Evolutionary conservation across 2,329 filamentous ascomycete genomes (phyloP).

Genomic region (Alternaria gansuensis): DNA sequence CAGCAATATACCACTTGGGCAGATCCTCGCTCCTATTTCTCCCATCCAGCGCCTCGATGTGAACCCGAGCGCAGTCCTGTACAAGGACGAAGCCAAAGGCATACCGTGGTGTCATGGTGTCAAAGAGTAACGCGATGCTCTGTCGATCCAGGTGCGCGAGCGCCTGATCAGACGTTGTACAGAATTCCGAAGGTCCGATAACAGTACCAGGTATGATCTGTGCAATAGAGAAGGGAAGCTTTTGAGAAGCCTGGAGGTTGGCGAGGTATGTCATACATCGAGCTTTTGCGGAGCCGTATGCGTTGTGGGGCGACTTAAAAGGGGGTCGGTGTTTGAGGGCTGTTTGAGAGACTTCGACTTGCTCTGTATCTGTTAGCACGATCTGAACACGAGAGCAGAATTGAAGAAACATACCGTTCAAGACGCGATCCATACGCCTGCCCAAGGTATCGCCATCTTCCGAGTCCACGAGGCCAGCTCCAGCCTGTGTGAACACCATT

Average conservation of each 20-base stretch:
- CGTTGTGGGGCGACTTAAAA: slow-evolving; percentile 43
- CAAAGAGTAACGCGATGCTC: slow-evolving; percentile 45
- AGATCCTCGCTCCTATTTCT: slow-evolving; percentile 25
- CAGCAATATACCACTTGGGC: slow-evolving; percentile 44
- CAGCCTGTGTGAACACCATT: slow-evolving; percentile 48
- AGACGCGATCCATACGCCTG: slow-evolving; percentile 36
- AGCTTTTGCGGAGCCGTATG: slow-evolving; percentile 48
- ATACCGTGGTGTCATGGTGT: slow-evolving; percentile 42
- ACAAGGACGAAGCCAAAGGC: slow-evolving; percentile 50
- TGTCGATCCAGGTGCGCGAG: slow-evolving; percentile 44
- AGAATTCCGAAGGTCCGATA: slow-evolving; percentile 47
- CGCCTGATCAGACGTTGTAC: slow-evolving; percentile 29
- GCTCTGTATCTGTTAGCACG: slow-evolving; percentile 25
- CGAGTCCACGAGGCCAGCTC: slow-evolving; percentile 44
- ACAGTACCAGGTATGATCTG: slow-evolving; percentile 50
- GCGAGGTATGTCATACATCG: slow-evolving; percentile 46
- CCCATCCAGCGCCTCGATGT: slow-evolving; percentile 43
- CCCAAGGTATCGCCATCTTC: slow-evolving; percentile 47
- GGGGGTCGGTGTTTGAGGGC: slow-evolving; percentile 40
- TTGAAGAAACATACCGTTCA: slow-evolving; percentile 32
- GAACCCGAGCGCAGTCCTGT: slow-evolving; percentile 43
- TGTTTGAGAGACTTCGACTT: slow-evolving; percentile 32
- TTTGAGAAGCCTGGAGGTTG: background rate
- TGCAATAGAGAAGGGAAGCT: slow-evolving; percentile 39
- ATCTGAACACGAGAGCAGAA: background rate